Base-by-base conservation (phyloP, 129 eudicot species). In the Helichrysum umbraculigerum region DNA sequence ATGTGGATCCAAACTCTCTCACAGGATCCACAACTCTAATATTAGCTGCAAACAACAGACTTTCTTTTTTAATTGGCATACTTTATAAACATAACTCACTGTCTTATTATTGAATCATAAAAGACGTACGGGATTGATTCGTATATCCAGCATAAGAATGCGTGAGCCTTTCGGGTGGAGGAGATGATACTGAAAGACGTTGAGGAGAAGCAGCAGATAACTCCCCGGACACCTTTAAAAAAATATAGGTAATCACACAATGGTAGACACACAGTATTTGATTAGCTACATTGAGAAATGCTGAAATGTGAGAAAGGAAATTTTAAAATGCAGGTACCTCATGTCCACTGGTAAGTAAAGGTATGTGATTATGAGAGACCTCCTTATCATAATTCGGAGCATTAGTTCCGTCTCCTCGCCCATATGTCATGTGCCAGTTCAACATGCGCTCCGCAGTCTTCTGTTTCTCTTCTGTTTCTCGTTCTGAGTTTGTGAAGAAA, bases 161-260 rank as follows among this genome's bases (percentile, higher is more conserved):
- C 34, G 87, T 75, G 54, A 81, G 87, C 66, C 91, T 87, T 16
- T 78, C 89, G 20, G 85, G 95, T 60, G 89, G 90, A 75, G 99
- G 97, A 75, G 99, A 95, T 29, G 96, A 86, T 86, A 91, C 84
- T 1, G 99, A 95, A 73, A 82, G 88, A 11, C 95, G 97, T 68
- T 87, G 97, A 70, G 99, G 99, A n/a, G 99, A 95, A 79, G 97
- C 99, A 37, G 99, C 97, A 76, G 99, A 95, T 6, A 95, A 65
- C 80, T 95, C 99, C 52, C 99, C 99, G 74, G 99, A 95, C 74
- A 95, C 96, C 98, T 91, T 51, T 34, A 78, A 69, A 68, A n/a
- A n/a, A 25, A 59, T 12, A 47, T 15, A 14, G 54, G 14, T 14
- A 10, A 44, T 44, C 52, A 44, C 52, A 14, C 52, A 44, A 44